phyloP scores from a whole-genome alignment of 805 yeast genomes.

The Pichia eremophila region DNA sequence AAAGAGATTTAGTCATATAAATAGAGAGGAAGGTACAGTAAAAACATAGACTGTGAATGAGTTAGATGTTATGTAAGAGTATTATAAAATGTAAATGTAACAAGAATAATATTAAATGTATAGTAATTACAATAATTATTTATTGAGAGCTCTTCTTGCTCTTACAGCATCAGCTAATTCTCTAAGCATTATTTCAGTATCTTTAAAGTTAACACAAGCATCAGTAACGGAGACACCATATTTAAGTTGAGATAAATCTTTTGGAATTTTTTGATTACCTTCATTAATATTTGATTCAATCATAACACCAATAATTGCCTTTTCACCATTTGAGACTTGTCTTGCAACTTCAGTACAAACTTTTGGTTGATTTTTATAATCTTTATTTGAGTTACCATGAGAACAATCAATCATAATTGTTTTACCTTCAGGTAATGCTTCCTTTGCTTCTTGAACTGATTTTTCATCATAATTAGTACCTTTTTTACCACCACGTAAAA shows the following conservation, averaged over 20 bases:
- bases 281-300: conserved; percentile 87
- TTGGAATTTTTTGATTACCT: conserved; percentile 81
- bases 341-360: conserved; percentile 77
- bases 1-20: too few relatives aligned
- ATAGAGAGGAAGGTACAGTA: too few relatives aligned
- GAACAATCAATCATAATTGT: conserved; percentile 93
- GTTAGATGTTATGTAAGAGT: too few relatives aligned
- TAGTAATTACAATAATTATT: neutral
- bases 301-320: conserved; percentile 83
- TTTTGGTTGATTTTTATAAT: conserved; percentile 89
- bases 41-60: too few relatives aligned
- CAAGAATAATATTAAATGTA: neutral
- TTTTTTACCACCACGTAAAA: conserved; percentile 90
- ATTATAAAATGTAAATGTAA: too few relatives aligned
- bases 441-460: conserved; percentile 69
- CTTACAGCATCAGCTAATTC: conserved; percentile 77
- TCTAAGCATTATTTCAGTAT: conserved; percentile 72
- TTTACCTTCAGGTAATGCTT: conserved; percentile 37
- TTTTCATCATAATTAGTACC: conserved; percentile 87
- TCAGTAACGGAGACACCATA: conserved; percentile 97
- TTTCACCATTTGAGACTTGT: conserved; percentile 77
- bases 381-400: conserved; percentile 93
- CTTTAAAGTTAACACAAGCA: conserved; percentile 90
- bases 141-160: conserved; percentile 50
- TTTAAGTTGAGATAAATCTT: conserved; percentile 49